Evolutionary conservation across 192 early-diverging fungal genomes (phyloP), one percentile per base, ranked within the genome.

Genomic region (Mortierella antarctica): DNA sequence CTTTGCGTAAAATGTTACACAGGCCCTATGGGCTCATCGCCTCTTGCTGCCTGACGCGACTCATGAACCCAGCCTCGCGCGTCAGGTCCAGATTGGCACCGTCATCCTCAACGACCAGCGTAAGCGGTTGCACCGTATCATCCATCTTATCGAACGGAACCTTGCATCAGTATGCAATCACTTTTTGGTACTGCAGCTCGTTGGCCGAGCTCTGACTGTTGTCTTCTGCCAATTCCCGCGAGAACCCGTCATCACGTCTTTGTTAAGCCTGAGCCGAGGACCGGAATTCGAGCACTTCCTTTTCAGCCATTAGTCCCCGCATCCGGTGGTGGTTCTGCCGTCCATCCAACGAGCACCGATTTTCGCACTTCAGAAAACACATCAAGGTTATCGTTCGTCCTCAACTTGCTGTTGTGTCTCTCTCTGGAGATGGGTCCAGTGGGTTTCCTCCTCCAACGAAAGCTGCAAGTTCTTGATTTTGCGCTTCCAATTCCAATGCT

Each of bases 131-230:
- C 15, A 97, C 81, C 85, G 94, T 86, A 20, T 89, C 85, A 62
- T 95, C 95, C 4, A 98, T 93, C 46, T 92, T 86, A 3, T 92
- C 93, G 15, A 94, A 68, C 15, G 88, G 85, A 21, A 97, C 89
- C 65, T 92, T 89, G 71, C 95, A 97, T 73, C 95, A 95, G 39
- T 90, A 89, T 7, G 94, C 89, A 80, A 97, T 96, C 44, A 98
- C 87, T 65, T 88, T 86, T 82, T 93, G 93, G 83, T 92, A 97
- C 63, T 93, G 88, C 49, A 93, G 65, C 73, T 96, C 95, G 49
- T 87, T 88, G 31, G 91, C 89, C 4, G 87, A 86, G 4, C 89
- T 84, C 55, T 88, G 86, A 9, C 79, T 76, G 7, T 83, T 84
- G 41, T 91, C 60, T 9, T 76, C 84, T 11, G 84, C 80, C 39